Percentiles rank a stretch among this genome's conserved stretches.
These are phyloP conservation scores for Bolboschoenus planiculmis DNA, from an alignment of 176 grass and related monocot species.

Conservation along the genomic window DNA sequence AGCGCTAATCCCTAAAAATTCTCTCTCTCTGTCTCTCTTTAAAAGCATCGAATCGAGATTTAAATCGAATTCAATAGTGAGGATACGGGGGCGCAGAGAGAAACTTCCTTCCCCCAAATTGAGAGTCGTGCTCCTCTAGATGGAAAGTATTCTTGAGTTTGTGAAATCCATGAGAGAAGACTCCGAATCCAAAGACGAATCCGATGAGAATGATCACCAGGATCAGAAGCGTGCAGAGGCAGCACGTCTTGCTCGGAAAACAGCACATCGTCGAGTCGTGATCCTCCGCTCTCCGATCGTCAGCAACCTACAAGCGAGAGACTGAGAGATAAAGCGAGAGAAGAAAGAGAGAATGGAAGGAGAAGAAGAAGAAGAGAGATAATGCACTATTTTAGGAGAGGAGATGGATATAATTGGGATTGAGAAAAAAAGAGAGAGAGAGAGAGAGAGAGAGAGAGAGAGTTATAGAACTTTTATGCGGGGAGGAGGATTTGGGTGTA, in stretches of 20 bases:
- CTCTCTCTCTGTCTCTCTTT: neutral
- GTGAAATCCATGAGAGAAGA: slow-evolving; percentile 76
- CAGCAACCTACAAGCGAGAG: neutral
- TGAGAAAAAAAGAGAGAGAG: neutral
- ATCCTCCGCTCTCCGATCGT: neutral
- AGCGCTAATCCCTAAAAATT: neutral
- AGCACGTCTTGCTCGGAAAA: slow-evolving; percentile 78
- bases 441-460: no score
- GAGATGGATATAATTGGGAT: neutral
- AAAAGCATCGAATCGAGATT: neutral
- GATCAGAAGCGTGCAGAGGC: slow-evolving; percentile 58
- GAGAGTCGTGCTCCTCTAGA: neutral
- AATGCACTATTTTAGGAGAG: neutral
- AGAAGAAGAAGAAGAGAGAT: neutral
- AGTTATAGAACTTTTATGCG: neutral
- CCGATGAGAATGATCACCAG: slow-evolving; percentile 53
- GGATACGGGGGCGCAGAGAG: neutral
- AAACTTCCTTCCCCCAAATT: neutral
- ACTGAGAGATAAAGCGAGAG: neutral
- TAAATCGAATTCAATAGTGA: neutral
- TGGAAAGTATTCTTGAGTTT: slow-evolving; percentile 53
- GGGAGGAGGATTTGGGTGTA: neutral
- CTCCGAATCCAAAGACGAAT: slow-evolving; percentile 73
- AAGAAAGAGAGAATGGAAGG: neutral
- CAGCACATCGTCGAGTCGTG: slow-evolving; percentile 58